Base-by-base conservation (phyloP, 2,329 filamentous ascomycete genomes). In the Penicillium sp. region DNA sequence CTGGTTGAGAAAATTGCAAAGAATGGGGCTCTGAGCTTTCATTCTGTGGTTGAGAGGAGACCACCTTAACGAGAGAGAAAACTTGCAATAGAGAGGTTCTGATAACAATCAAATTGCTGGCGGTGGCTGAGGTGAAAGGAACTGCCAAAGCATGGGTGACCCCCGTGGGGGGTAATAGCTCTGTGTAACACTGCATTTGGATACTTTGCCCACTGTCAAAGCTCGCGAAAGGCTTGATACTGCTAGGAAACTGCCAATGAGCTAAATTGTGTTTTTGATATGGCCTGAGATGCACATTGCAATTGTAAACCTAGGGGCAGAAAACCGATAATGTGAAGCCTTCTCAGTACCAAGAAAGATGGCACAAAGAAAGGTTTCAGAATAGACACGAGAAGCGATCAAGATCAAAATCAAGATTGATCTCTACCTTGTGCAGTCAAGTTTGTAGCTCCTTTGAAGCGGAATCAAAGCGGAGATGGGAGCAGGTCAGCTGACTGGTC, bases 181-280 rank as follows among this genome's bases (percentile, higher is more conserved):
- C 94, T 71, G 91, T 92, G 79, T 97, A 97, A 82, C 91, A 96
- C 85, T 97, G 93, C 93, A 97, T 97, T 59, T 58, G 46, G 47
- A 46, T 23, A 45, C 8, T 33, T 21, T 31, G 36, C 21, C 40
- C 34, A 33, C 44, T 23, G 40, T 49, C 47, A 40, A 49, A 44
- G 48, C 21, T 53, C 0, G 13, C 8, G 4, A 21, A 36, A 55
- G 53, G 48, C 53, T 36, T 45, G 47, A 19, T 40, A 29, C 23
- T 23, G 21, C 27, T 50, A 45, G 38, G 33, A 60, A 44, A 54
- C 27, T 23, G 52, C 52, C 45, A 60, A 56, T 49, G 39, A 47
- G 58, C 58, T 61, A 57, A 21, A 52, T 44, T 41, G 29, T 48
- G 49, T 50, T 41, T 44, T 50, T 33, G 25, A 45, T 43, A 38